Conservation (phyloP, 805 yeast genomes). For the Candida broadrunensis region DNA sequence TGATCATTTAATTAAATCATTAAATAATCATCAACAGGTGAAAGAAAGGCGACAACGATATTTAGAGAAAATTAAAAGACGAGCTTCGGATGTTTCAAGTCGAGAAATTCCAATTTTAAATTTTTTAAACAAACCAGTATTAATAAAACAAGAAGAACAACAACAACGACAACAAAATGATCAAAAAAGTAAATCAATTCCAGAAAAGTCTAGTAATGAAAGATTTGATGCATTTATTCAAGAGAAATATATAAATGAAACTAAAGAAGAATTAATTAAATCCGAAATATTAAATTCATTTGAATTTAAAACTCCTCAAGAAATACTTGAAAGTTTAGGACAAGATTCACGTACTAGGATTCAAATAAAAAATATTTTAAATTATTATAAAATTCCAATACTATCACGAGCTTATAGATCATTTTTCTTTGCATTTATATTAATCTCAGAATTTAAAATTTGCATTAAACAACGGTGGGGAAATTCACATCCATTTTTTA, state of each 20-base stretch:
- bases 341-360: not conserved
- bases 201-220: not conserved
- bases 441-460: slow-evolving; percentile 17
- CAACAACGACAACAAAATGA: too few species aligned
- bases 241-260: not conserved
- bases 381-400: not conserved
- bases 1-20: not conserved
- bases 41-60: not conserved
- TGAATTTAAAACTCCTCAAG: not conserved
- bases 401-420: slow-evolving; percentile 1
- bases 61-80: not conserved
- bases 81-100: not conserved
- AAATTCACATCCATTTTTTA: slow-evolving; percentile 19
- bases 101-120: not conserved
- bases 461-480: slow-evolving; percentile 2
- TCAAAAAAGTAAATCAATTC: too few species aligned
- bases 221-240: not conserved
- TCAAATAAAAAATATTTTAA: not conserved
- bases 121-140: too few species aligned
- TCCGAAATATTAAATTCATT: not conserved
- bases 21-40: not conserved
- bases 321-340: not conserved
- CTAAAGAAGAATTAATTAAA: not conserved
- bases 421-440: slow-evolving; percentile 18
- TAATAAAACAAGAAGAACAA: too few species aligned